A percentile compares a stretch with the other conserved stretches of the same genome.
Conservation (phyloP, 495 filamentous ascomycete species). For the Penicillium paradoxum region DNA sequence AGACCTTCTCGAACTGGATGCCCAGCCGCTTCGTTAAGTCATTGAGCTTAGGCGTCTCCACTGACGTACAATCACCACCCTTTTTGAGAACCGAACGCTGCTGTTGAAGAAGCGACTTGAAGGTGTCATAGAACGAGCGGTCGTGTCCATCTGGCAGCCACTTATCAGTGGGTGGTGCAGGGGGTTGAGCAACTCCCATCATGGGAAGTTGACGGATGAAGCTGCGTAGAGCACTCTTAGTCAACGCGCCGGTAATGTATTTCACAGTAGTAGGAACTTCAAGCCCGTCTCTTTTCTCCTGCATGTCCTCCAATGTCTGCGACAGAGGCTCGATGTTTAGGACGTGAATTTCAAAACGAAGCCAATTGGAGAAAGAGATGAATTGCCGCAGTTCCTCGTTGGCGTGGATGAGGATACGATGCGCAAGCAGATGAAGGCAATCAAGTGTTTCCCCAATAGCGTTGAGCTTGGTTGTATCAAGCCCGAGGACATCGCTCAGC, state of each 20-base stretch:
- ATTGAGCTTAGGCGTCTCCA: slow-evolving; percentile 46
- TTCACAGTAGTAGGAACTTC: slow-evolving; percentile 45
- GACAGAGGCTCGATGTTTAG: slow-evolving; percentile 42
- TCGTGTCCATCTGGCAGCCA: slow-evolving; percentile 39
- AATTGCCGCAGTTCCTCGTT: slow-evolving; percentile 79
- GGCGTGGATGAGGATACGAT: slow-evolving; percentile 65
- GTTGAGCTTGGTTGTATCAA: slow-evolving; percentile 56
- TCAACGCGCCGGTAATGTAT: slow-evolving; percentile 50
- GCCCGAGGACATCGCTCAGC: slow-evolving; percentile 59
- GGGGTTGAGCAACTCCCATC: slow-evolving; percentile 30
- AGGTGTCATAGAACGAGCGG: slow-evolving; percentile 45
- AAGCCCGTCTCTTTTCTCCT: slow-evolving; percentile 42
- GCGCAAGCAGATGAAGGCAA: slow-evolving; percentile 65
- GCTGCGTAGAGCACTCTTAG: slow-evolving; percentile 39
- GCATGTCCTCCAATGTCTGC: slow-evolving; percentile 41
- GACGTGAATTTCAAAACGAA: slow-evolving; percentile 75
- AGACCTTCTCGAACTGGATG: slow-evolving; percentile 51
- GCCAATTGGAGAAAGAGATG: slow-evolving; percentile 73
- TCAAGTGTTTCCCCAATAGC: slow-evolving; percentile 64
- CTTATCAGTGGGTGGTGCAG: slow-evolving; percentile 24
- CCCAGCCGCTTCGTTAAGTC: slow-evolving; percentile 48
- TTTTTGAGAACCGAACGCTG: slow-evolving; percentile 23
- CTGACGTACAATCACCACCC: slow-evolving; percentile 19
- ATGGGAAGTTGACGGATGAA: slow-evolving; percentile 44
- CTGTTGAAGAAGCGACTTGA: slow-evolving; percentile 36